Evolutionary conservation across 2,329 filamentous ascomycete species (phyloP).

Genomic region (Aureobasidium sp.): DNA sequence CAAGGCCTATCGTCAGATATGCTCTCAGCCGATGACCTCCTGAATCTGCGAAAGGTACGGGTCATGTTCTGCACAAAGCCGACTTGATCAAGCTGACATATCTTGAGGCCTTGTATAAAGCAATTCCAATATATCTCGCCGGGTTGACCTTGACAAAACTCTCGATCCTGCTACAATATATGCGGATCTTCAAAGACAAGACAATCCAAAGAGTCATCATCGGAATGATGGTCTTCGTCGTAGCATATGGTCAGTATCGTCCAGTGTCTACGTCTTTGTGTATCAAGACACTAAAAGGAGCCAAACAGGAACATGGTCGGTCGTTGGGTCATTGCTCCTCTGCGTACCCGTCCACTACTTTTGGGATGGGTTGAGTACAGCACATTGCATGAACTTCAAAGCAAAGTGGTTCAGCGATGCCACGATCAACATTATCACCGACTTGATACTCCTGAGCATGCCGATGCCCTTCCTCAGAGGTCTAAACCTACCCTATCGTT

Average conservation of each 20-base stretch:
- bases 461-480: constrained; percentile 28
- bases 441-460: constrained; percentile 26
- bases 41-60: background rate
- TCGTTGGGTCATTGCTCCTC: constrained; percentile 27
- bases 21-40: background rate
- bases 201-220: constrained; percentile 30
- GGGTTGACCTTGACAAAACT: constrained; percentile 36
- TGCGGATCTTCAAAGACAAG: constrained; percentile 38
- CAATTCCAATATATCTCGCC: constrained; percentile 36
- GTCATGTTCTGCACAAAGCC: background rate
- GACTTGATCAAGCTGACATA: background rate
- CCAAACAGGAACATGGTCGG: constrained; percentile 21
- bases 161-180: constrained; percentile 43
- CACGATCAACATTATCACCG: constrained; percentile 28
- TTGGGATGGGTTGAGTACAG: constrained; percentile 21
- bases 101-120: constrained; percentile 16
- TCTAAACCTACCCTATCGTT: constrained; percentile 26
- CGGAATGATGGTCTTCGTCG: constrained; percentile 26
- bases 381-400: constrained; percentile 22
- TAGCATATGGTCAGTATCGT: constrained; percentile 22
- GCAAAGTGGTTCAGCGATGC: constrained; percentile 28
- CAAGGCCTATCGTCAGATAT: background rate
- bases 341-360: constrained; percentile 27
- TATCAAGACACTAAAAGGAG: background rate
- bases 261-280: background rate